Conservation (phyloP, 768 basidiomycete genomes). For the Auriculariales sp. region DNA sequence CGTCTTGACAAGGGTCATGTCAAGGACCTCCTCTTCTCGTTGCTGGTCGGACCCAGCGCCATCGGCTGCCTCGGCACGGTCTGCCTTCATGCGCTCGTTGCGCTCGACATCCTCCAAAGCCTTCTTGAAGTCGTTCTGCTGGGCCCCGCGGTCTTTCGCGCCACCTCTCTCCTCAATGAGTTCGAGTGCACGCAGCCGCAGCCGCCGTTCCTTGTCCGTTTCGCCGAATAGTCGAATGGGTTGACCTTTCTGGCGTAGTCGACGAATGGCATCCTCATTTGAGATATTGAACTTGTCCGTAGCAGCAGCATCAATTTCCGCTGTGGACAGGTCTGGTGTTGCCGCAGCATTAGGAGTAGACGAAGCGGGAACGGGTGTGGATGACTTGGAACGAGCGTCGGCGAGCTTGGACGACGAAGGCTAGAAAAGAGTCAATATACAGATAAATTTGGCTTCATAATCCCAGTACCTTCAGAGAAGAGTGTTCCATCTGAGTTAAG, state of each 20-base stretch:
- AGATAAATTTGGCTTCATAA: background rate
- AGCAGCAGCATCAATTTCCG: conserved; percentile 13
- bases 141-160: conserved; percentile 57
- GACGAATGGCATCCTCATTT: conserved; percentile 79
- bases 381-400: conserved; percentile 11
- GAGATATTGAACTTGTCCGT: conserved; percentile 64
- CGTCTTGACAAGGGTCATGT: conserved; percentile 68
- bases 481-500: conserved; percentile 10
- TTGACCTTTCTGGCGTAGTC: conserved; percentile 82
- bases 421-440: background rate
- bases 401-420: conserved; percentile 8
- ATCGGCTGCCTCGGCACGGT: conserved; percentile 16
- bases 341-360: conserved; percentile 18
- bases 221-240: conserved; percentile 93
- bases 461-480: background rate
- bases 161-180: conserved; percentile 84
- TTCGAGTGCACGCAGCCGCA: conserved; percentile 84
- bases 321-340: conserved; percentile 29
- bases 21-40: conserved; percentile 39
- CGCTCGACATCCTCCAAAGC: conserved; percentile 79
- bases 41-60: conserved; percentile 51
- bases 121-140: conserved; percentile 84
- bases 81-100: conserved; percentile 33
- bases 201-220: conserved; percentile 80
- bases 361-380: conserved; percentile 13